Evolutionary conservation across 108 stramenopile genomes (phyloP).

Genomic region (Cafeteria roenbergensis): DNA sequence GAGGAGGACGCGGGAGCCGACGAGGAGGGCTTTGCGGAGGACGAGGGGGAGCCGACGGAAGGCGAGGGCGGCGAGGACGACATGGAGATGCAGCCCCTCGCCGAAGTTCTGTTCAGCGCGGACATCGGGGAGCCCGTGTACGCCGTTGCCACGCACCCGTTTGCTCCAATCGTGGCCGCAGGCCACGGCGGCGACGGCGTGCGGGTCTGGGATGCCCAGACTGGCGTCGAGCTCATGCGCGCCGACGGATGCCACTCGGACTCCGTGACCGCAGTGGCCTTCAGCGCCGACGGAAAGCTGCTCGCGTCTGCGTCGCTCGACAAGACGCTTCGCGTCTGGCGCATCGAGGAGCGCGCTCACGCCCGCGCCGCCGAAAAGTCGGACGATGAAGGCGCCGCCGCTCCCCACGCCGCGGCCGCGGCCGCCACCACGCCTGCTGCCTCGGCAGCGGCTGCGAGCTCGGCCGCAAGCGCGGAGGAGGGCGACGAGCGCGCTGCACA

Average conservation of each 20-base stretch:
- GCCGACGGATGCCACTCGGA: conserved; percentile 85
- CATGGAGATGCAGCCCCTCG: too few relatives aligned
- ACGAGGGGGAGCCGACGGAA: too few relatives aligned
- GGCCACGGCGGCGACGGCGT: not conserved
- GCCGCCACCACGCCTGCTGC: not conserved
- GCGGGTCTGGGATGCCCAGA: not conserved
- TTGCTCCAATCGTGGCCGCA: not conserved
- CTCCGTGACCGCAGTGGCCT: conserved; percentile 61
- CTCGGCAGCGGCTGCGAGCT: not conserved
- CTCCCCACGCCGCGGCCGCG: not conserved
- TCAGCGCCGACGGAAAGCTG: conserved; percentile 70
- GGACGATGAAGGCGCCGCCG: not conserved
- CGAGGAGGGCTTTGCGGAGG: too few relatives aligned
- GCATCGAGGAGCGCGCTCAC: too few relatives aligned
- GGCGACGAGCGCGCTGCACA: not conserved
- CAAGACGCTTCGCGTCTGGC: conserved; percentile 75
- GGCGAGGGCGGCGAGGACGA: too few relatives aligned
- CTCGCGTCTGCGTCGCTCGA: conserved; percentile 66
- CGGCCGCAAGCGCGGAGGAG: not conserved
- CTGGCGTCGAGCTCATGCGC: conserved; percentile 22
- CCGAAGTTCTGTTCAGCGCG: too few relatives aligned
- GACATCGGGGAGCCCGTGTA: not conserved
- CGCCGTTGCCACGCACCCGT: not conserved
- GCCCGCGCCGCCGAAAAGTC: too few relatives aligned
- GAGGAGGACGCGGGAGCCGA: too few relatives aligned